These are phyloP conservation scores for Vaccinium corymbosum DNA, from an alignment of 148 eudicot genomes.

Conservation along the genomic window DNA sequence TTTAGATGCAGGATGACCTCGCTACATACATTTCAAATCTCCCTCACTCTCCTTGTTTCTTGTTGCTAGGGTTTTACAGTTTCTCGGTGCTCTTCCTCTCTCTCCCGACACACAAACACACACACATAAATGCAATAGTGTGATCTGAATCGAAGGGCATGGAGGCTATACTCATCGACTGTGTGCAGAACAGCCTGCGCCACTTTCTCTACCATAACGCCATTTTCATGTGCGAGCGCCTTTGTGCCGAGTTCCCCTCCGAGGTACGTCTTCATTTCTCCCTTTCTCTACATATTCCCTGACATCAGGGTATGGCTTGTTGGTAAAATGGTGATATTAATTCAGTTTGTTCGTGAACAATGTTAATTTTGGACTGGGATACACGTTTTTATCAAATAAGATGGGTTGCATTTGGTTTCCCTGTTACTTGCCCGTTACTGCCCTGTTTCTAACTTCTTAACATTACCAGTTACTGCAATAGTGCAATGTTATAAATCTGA, in stretches of 20 bases:
- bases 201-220: slow-evolving; percentile 77
- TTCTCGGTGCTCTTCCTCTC: background rate
- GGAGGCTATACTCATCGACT: slow-evolving; percentile 72
- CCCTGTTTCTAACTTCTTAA: background rate
- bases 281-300: background rate
- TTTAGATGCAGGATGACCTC: background rate
- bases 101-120: background rate
- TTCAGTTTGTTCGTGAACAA: background rate
- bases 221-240: slow-evolving; percentile 88
- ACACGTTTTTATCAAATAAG: background rate
- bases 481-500: background rate
- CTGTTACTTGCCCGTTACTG: background rate
- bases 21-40: background rate
- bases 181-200: slow-evolving; percentile 66
- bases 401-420: background rate
- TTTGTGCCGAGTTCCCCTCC: slow-evolving; percentile 86
- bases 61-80: slow-evolving; percentile 15
- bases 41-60: background rate
- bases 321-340: background rate
- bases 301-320: background rate
- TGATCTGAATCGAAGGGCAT: slow-evolving; percentile 29
- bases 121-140: background rate
- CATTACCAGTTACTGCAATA: background rate
- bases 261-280: slow-evolving; percentile 50
- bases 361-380: background rate